Evolutionary conservation across 305 asterid species (phyloP).

Genomic region (Fraxinus sp.): DNA sequence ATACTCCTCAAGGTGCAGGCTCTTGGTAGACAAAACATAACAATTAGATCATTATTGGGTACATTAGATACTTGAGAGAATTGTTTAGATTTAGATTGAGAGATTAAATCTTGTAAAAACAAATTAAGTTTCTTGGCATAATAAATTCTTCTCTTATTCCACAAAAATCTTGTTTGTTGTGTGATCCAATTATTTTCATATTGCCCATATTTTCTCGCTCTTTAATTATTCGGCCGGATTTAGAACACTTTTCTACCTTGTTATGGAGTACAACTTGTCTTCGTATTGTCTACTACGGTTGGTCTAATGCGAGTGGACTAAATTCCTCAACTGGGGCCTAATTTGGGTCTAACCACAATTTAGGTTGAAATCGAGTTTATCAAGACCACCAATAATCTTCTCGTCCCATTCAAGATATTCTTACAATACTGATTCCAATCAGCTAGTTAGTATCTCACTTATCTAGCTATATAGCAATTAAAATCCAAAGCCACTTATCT

Average conservation of each 20-base stretch:
- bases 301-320: not conserved
- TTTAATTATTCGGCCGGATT: not conserved
- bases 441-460: not conserved
- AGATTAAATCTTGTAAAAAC: not conserved
- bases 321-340: not conserved
- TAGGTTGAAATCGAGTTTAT: not conserved
- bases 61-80: not conserved
- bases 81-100: not conserved
- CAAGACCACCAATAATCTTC: not conserved
- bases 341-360: not conserved
- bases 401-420: not conserved
- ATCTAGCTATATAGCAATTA: conserved; percentile 8
- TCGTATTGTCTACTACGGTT: not conserved
- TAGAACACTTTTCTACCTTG: not conserved
- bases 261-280: not conserved
- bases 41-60: not conserved
- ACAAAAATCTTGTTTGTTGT: not conserved
- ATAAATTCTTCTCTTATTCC: not conserved
- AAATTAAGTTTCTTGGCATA: not conserved
- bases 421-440: not conserved
- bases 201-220: not conserved
- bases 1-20: not conserved
- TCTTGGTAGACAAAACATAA: not conserved
- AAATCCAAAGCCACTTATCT: not conserved
- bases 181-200: not conserved